Evolutionary conservation across 148 eudicot genomes (phyloP), one percentile per base, ranked within the genome.

Genomic region (Gaultheria prostrata): DNA sequence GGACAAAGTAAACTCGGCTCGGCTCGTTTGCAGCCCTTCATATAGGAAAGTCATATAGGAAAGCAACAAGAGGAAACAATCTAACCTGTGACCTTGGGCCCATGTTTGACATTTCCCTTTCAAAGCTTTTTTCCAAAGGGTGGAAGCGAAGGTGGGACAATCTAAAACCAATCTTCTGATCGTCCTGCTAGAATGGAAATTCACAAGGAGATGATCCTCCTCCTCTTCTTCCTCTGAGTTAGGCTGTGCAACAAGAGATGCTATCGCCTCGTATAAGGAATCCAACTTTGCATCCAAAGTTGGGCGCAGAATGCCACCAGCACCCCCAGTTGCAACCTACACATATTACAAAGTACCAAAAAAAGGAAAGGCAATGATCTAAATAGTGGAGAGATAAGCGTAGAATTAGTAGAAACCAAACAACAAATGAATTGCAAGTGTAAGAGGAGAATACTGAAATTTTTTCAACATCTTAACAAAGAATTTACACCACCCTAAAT

Each of bases 51-150:
- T n/a, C n/a, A n/a, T n/a, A n/a, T 20, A 17, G 26, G 49, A 24
- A 69, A 51, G 69, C 30, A 74, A 43, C 14, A 10, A 3, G 26
- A 8, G 49, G 15, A 7, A 75, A 59, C 13, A 21, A 56, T 81
- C 88, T 76, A 74, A 97, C 99, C 99, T 93, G 94, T 95, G 94
- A 77, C 98, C 99, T 78, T 90, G 85, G 61, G 96, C 94, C 99
- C 95, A 95, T 18, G 45, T 85, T 86, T 86, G 80, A 59, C 88
- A 90, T 53, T 91, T 93, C 82, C 96, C 98, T 90, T 90, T 61
- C 17, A 97, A 85, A 48, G 98, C 95, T 45, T 75, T 90, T 61
- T 89, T 87, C 99, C 99, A 97, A 50, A 97, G 85, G 70, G 86
- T 86, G 18, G 93, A 82, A 85, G 99, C 98, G 76, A 94, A 97